These are phyloP conservation scores for Phytophthora megakarya DNA, from an alignment of 352 stramenopile species.

Conservation along the genomic window DNA sequence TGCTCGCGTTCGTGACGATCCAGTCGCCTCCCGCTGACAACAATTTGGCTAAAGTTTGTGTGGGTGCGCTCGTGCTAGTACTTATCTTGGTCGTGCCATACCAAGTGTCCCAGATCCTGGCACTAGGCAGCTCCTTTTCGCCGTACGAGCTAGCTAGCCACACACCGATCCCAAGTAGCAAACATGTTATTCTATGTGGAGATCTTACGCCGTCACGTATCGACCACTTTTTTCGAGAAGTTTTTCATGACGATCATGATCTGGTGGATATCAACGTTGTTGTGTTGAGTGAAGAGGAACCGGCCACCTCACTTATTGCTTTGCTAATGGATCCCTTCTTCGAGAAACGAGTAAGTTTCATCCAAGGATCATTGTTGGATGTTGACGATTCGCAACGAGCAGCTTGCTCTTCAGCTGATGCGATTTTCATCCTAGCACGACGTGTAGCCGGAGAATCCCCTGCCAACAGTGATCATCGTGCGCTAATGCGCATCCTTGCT, in stretches of 20 bases:
- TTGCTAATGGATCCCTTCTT: conserved; percentile 88
- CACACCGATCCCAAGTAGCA: conserved; percentile 55
- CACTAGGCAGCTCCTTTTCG: conserved; percentile 77
- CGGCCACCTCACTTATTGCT: conserved; percentile 68
- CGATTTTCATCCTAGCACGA: conserved; percentile 77
- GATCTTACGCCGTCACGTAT: conserved; percentile 82
- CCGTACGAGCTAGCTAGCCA: conserved; percentile 69
- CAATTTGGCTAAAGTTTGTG: conserved; percentile 72
- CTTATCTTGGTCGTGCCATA: conserved; percentile 85
- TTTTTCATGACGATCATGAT: conserved; percentile 88
- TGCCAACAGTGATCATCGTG: conserved; percentile 70
- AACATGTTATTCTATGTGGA: conserved; percentile 80
- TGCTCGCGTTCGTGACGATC: conserved; percentile 86
- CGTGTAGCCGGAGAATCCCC: conserved; percentile 66
- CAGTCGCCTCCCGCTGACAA: conserved; percentile 84
- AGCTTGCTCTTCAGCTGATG: conserved; percentile 59
- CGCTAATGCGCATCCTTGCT: conserved; percentile 75
- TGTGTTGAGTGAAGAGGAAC: conserved; percentile 76
- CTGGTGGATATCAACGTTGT: conserved; percentile 81
- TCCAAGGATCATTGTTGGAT: conserved; percentile 79
- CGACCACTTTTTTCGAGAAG: conserved; percentile 83
- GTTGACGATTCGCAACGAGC: conserved; percentile 75
- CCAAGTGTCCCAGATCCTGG: conserved; percentile 76
- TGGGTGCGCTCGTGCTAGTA: conserved; percentile 77
- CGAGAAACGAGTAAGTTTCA: conserved; percentile 79